Conservation (phyloP, 2,329 filamentous ascomycete genomes). For the Xylaria sp. region DNA sequence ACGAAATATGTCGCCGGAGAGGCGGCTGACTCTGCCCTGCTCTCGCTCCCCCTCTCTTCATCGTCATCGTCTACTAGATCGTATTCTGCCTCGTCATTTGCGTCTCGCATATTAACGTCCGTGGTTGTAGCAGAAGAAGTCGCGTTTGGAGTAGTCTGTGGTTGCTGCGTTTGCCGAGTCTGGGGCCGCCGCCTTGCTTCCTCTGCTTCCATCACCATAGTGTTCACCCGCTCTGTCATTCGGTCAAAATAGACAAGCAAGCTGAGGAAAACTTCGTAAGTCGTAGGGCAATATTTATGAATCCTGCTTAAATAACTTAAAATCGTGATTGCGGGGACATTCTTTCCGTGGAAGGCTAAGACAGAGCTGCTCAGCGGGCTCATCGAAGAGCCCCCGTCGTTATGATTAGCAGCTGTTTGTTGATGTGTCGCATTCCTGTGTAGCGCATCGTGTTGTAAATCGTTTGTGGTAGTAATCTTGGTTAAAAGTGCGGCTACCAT, state of each 20-base stretch:
- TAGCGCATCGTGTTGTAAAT: constrained; percentile 90
- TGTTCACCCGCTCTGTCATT: constrained; percentile 97
- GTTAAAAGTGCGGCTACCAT: constrained; percentile 97
- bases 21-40: constrained; percentile 45
- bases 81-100: constrained; percentile 57
- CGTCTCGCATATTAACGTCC: constrained; percentile 55
- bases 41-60: constrained; percentile 41
- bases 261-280: constrained; percentile 97
- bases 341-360: constrained; percentile 97
- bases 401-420: constrained; percentile 61
- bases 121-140: constrained; percentile 12
- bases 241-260: constrained; percentile 97
- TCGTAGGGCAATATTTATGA: constrained; percentile 98
- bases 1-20: constrained; percentile 77
- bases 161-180: constrained; percentile 49
- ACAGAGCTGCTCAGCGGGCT: constrained; percentile 73
- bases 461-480: constrained; percentile 97
- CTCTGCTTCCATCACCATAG: constrained; percentile 76
- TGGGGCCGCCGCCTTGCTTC: constrained; percentile 58
- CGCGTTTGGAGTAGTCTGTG: constrained; percentile 27
- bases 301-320: constrained; percentile 95
- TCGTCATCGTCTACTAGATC: constrained; percentile 62
- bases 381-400: constrained; percentile 66
- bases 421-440: constrained; percentile 75
- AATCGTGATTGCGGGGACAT: constrained; percentile 96